A percentile compares a stretch with the other conserved stretches of the same genome.
Conservation (phyloP, 2,329 filamentous ascomycete species). For the Colletotrichum musicola region DNA sequence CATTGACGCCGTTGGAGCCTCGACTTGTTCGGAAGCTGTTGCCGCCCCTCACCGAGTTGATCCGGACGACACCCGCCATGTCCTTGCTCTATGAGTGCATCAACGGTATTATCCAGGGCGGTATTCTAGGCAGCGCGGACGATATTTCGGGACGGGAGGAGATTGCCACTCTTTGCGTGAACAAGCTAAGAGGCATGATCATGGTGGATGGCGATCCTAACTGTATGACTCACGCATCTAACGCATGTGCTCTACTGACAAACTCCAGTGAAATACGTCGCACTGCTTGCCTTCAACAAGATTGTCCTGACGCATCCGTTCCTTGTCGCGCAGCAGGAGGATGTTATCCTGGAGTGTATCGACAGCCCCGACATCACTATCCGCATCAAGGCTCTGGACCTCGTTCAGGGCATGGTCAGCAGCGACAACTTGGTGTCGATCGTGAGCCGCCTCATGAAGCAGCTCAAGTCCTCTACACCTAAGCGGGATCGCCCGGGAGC, state of each 20-base stretch:
- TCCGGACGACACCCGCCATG: slow-evolving; percentile 96
- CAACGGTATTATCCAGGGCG: slow-evolving; percentile 97
- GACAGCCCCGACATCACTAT: slow-evolving; percentile 97
- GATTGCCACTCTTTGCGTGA: slow-evolving; percentile 91
- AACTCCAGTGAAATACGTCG: slow-evolving; percentile 90
- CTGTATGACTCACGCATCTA: slow-evolving; percentile 65
- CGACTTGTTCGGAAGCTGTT: slow-evolving; percentile 91
- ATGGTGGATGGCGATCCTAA: slow-evolving; percentile 95
- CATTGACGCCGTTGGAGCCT: slow-evolving; percentile 91
- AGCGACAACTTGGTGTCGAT: slow-evolving; percentile 86
- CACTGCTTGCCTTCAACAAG: slow-evolving; percentile 93
- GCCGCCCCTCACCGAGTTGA: slow-evolving; percentile 90
- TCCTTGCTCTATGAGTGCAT: slow-evolving; percentile 99
- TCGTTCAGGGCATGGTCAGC: slow-evolving; percentile 94
- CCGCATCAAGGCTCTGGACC: slow-evolving; percentile 88
- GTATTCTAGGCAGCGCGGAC: slow-evolving; percentile 87
- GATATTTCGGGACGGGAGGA: slow-evolving; percentile 87
- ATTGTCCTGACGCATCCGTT: slow-evolving; percentile 90
- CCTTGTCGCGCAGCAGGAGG: slow-evolving; percentile 91
- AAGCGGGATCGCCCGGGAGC: slow-evolving; percentile 60
- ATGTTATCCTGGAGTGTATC: slow-evolving; percentile 96
- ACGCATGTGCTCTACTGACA: slow-evolving; percentile 16
- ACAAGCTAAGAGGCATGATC: slow-evolving; percentile 93
- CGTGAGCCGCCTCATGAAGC: slow-evolving; percentile 87
- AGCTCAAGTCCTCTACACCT: slow-evolving; percentile 78